These are phyloP conservation scores for Leccinum olivaceopallidum DNA, from an alignment of 768 basidiomycete species.

Conservation along the genomic window DNA sequence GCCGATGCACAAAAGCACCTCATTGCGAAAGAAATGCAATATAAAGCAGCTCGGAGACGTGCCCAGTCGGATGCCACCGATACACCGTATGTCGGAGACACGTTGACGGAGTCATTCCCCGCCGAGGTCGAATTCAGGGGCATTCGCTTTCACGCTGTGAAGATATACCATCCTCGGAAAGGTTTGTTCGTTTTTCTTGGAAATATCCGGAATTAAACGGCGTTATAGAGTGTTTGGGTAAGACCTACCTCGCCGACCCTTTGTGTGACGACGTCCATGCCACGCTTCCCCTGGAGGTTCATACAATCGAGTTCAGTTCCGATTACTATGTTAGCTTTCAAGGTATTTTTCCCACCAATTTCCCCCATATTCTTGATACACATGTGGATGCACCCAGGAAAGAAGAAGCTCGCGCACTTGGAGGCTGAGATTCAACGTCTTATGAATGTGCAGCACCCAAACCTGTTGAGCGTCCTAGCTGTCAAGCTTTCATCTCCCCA, in stretches of 20 bases:
- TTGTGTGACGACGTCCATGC: conserved; percentile 62
- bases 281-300: conserved; percentile 66
- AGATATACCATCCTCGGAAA: conserved; percentile 68
- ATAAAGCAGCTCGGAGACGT: conserved; percentile 54
- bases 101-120: conserved; percentile 61
- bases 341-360: conserved; percentile 37
- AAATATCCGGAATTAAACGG: not conserved
- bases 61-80: conserved; percentile 74
- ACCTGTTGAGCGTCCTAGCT: conserved; percentile 66
- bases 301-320: conserved; percentile 63
- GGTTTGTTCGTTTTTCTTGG: conserved; percentile 40
- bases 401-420: conserved; percentile 67
- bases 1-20: conserved; percentile 61
- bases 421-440: conserved; percentile 67
- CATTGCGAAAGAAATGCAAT: conserved; percentile 46
- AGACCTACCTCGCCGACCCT: conserved; percentile 72
- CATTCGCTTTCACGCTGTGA: conserved; percentile 61
- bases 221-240: conserved; percentile 60
- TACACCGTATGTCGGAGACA: conserved; percentile 49
- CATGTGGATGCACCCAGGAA: conserved; percentile 38
- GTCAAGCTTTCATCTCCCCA: conserved; percentile 61
- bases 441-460: conserved; percentile 57
- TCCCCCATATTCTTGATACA: not conserved
- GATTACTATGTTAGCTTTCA: conserved; percentile 68
- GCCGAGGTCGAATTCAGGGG: conserved; percentile 58